These are phyloP conservation scores for Yamadazyma friedrichii DNA, from an alignment of 1,139 yeast species.

Conservation along the genomic window DNA sequence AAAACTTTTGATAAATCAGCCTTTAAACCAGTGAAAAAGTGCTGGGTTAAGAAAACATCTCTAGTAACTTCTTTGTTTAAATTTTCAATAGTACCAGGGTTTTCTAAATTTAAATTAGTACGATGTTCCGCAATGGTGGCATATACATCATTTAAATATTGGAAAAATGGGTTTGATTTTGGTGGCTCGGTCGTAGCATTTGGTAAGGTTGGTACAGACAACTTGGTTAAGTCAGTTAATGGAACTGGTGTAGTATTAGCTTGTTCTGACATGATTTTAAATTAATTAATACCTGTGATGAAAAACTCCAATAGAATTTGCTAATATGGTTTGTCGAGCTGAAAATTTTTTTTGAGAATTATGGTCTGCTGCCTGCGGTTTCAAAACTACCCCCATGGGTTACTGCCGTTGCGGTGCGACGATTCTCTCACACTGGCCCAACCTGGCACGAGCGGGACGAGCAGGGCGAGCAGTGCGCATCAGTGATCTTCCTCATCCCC, in stretches of 20 bases:
- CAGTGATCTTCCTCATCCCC: too few relatives aligned
- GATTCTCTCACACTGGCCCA: too few relatives aligned
- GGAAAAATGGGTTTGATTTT: conserved; percentile 75
- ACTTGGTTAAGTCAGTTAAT: conserved; percentile 54
- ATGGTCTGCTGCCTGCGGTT: neutral
- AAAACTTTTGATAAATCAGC: conserved; percentile 96
- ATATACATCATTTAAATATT: conserved; percentile 77
- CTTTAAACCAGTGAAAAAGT: conserved; percentile 92
- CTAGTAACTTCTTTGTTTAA: conserved; percentile 89
- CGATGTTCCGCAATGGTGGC: conserved; percentile 75
- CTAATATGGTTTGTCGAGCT: conserved; percentile 2
- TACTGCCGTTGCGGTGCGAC: neutral
- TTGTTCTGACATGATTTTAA: conserved; percentile 15
- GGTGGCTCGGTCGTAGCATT: conserved; percentile 52
- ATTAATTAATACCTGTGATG: conserved; percentile 1
- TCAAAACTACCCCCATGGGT: neutral
- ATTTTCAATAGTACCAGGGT: conserved; percentile 96
- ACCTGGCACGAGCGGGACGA: too few relatives aligned
- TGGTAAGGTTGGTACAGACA: conserved; percentile 57
- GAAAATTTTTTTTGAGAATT: conserved; percentile 2
- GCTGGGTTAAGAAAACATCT: conserved; percentile 87
- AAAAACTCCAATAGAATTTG: neutral
- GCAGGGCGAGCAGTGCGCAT: too few relatives aligned
- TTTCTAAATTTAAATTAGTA: conserved; percentile 72
- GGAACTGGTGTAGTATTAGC: conserved; percentile 30